These are phyloP conservation scores for Aspergillus brunneoviolaceus DNA, from an alignment of 2,329 filamentous ascomycete species.

Conservation along the genomic window DNA sequence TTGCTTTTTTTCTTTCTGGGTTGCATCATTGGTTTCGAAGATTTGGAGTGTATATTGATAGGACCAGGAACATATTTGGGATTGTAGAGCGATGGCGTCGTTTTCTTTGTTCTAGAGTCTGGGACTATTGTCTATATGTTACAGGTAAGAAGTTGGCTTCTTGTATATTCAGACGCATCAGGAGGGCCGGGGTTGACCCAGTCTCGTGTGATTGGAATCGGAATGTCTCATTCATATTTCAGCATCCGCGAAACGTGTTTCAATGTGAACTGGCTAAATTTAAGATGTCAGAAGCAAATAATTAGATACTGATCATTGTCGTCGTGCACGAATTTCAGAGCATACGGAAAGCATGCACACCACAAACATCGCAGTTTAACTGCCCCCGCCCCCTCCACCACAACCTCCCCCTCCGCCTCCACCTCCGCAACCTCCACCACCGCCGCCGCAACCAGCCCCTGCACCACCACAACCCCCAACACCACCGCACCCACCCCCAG, in stretches of 20 bases:
- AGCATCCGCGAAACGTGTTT: neutral
- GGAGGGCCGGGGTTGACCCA: too few relatives aligned
- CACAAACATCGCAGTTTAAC: too few relatives aligned
- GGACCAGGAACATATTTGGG: neutral
- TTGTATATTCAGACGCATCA: too few relatives aligned
- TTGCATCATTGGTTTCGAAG: neutral
- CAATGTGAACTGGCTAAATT: neutral
- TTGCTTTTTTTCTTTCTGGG: neutral
- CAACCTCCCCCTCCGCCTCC: constrained; percentile 12
- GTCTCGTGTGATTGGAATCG: too few relatives aligned
- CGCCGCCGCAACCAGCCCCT: constrained; percentile 48
- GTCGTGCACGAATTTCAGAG: too few relatives aligned
- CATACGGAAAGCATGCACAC: too few relatives aligned
- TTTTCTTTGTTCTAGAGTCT: neutral
- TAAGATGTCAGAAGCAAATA: too few relatives aligned
- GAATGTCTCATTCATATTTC: too few relatives aligned
- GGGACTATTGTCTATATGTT: neutral
- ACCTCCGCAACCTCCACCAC: constrained; percentile 22
- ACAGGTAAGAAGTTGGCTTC: too few relatives aligned
- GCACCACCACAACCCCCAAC: constrained; percentile 41
- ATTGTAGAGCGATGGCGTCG: neutral
- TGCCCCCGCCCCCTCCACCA: constrained; percentile 7
- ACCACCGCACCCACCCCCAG: constrained; percentile 40
- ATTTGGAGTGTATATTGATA: neutral
- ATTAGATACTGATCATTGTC: too few relatives aligned